Percentiles rank a stretch among this genome's conserved stretches.
Conservation (phyloP, 1,284 basidiomycete species). For the Ceratobasidium papillatum region DNA sequence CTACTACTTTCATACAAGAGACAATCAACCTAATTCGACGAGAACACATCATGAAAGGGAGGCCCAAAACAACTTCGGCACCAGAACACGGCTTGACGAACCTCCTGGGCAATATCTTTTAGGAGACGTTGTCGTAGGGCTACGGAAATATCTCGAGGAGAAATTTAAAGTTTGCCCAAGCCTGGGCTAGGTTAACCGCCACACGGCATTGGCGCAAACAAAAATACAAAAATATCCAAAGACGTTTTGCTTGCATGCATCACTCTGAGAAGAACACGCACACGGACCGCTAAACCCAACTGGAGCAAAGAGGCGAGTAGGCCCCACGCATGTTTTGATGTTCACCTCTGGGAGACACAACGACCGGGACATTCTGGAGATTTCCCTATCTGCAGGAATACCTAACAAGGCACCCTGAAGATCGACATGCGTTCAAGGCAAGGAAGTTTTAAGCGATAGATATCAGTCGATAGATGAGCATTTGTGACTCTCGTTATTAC, state of each 20-base stretch:
- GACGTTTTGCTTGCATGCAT: too few relatives aligned
- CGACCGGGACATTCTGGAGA: neutral
- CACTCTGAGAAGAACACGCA: neutral
- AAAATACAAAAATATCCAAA: too few relatives aligned
- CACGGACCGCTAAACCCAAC: neutral
- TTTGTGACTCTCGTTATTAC: neutral
- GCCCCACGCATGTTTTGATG: neutral
- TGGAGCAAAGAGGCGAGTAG: neutral
- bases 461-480: neutral
- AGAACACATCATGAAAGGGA: too few relatives aligned
- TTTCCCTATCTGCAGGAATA: neutral
- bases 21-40: too few relatives aligned
- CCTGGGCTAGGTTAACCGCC: neutral
- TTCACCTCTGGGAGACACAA: neutral
- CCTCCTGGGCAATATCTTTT: neutral
- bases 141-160: constrained; percentile 10
- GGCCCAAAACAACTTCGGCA: neutral
- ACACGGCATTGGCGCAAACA: too few relatives aligned
- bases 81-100: neutral
- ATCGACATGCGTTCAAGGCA: neutral
- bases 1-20: too few relatives aligned
- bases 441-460: neutral
- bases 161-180: neutral
- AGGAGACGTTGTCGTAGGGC: neutral
- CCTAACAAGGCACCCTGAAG: neutral